phyloP scores from a whole-genome alignment of 495 filamentous ascomycete species.

The Schizothecium vesticola region DNA sequence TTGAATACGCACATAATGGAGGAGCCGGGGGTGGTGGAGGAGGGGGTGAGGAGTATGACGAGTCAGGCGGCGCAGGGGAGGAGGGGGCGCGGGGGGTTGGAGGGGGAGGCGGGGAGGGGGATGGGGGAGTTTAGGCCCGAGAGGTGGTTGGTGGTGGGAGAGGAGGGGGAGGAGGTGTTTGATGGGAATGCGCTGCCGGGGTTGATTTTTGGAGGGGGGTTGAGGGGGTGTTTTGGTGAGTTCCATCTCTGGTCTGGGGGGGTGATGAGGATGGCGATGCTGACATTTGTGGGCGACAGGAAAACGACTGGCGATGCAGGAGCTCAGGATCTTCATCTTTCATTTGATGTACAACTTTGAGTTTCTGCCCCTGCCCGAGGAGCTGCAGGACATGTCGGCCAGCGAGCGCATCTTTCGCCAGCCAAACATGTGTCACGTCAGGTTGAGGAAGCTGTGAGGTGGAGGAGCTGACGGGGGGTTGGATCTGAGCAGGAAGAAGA shows the following conservation, averaged over 20 bases:
- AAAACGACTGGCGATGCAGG: slow-evolving; percentile 22
- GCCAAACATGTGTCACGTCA: slow-evolving; percentile 8
- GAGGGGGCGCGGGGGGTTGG: slow-evolving; percentile 11
- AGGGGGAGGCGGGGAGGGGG: slow-evolving; percentile 14
- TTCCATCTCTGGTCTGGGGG: not conserved
- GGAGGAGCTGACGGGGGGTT: not conserved
- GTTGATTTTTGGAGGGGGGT: slow-evolving; percentile 22
- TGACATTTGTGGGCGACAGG: slow-evolving; percentile 12
- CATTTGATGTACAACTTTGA: slow-evolving; percentile 24
- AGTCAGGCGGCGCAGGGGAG: slow-evolving; percentile 20
- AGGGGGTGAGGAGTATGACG: slow-evolving; percentile 14
- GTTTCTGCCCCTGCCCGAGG: slow-evolving; percentile 24
- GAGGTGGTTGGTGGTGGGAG: slow-evolving; percentile 27
- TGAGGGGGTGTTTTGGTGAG: slow-evolving; percentile 24
- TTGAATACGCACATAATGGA: slow-evolving; percentile 13
- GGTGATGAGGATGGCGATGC: not conserved
- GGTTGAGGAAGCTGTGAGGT: not conserved
- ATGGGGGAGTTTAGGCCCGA: slow-evolving; percentile 23
- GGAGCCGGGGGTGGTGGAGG: slow-evolving; percentile 6
- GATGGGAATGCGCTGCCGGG: slow-evolving; percentile 21
- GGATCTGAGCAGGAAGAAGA: not conserved
- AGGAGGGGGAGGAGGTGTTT: slow-evolving; percentile 20
- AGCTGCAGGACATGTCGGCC: slow-evolving; percentile 6
- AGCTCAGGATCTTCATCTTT: slow-evolving; percentile 25
- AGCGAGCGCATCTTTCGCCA: slow-evolving; percentile 11